Conservation (phyloP, 176 grass and related monocot genomes). For the Lolium multiflorum region DNA sequence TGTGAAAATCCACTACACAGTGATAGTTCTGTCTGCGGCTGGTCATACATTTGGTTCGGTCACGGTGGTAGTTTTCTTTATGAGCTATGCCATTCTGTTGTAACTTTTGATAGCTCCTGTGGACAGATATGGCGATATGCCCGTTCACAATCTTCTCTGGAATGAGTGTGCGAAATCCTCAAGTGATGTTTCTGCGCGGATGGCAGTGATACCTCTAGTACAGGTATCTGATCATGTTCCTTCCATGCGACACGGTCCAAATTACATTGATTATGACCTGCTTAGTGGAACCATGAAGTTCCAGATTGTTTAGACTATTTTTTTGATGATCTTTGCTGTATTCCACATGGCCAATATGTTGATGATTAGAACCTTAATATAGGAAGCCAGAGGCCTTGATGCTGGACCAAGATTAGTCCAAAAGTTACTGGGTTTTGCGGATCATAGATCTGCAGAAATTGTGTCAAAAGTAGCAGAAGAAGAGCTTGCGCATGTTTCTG, state of each 20-base stretch:
- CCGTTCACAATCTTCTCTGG: slow-evolving; percentile 94
- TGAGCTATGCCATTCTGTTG: background rate
- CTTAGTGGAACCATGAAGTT: slow-evolving; percentile 3
- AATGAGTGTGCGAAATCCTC: slow-evolving; percentile 87
- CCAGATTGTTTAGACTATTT: background rate
- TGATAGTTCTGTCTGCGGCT: background rate
- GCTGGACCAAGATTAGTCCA: slow-evolving; percentile 85
- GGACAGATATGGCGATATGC: slow-evolving; percentile 90
- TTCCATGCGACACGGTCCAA: background rate
- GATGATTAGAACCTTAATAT: slow-evolving; percentile 53
- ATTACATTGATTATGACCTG: background rate
- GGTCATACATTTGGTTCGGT: background rate
- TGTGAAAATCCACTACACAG: slow-evolving; percentile 1
- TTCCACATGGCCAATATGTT: slow-evolving; percentile 35
- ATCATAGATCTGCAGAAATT: slow-evolving; percentile 81
- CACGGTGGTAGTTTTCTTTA: background rate
- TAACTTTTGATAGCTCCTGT: background rate
- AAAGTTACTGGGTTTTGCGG: slow-evolving; percentile 75
- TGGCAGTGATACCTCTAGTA: slow-evolving; percentile 91
- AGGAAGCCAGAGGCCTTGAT: slow-evolving; percentile 98
- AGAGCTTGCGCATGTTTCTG: slow-evolving; percentile 88
- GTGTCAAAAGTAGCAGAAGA: slow-evolving; percentile 77
- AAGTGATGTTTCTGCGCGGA: slow-evolving; percentile 77
- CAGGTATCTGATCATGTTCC: slow-evolving; percentile 58
- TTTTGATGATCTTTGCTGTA: slow-evolving; percentile 7